Conservation (phyloP, 306 rosid genomes). For the Trifolium fragiferum region DNA sequence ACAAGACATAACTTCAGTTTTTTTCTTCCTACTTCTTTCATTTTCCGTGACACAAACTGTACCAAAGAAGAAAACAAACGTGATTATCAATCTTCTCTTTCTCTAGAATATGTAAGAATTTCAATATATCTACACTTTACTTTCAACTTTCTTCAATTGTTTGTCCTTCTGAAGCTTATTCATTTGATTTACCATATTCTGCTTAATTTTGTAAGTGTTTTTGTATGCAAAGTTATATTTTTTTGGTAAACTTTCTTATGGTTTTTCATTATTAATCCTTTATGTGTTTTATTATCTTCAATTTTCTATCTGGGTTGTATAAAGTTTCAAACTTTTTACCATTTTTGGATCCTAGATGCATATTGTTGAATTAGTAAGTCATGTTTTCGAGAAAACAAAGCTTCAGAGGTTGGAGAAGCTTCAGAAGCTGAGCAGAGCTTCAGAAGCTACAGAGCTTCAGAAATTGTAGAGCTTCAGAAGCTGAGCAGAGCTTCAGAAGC, state of each 20-base stretch:
- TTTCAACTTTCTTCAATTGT: slow-evolving; percentile 15
- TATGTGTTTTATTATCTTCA: neutral
- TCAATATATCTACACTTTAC: neutral
- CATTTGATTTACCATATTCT: neutral
- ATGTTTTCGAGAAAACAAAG: too few relatives aligned
- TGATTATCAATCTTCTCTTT: slow-evolving; percentile 14
- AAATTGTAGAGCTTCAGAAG: too few relatives aligned
- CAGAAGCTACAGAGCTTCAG: too few relatives aligned
- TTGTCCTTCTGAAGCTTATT: neutral
- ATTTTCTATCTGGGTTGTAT: neutral
- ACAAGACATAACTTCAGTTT: slow-evolving; percentile 1
- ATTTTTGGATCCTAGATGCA: slow-evolving; percentile 21
- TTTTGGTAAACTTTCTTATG: neutral
- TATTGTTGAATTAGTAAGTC: too few relatives aligned
- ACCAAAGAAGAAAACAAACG: neutral
- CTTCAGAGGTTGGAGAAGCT: too few relatives aligned
- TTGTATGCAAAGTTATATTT: neutral
- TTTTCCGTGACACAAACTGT: slow-evolving; percentile 19
- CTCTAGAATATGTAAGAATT: slow-evolving; percentile 35
- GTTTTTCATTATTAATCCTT: slow-evolving; percentile 1
- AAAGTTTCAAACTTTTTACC: slow-evolving; percentile 13
- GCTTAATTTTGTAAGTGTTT: slow-evolving; percentile 25
- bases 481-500: too few relatives aligned
- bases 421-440: too few relatives aligned
- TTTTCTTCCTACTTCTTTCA: neutral